Evolutionary conservation across 2,329 filamentous ascomycete genomes (phyloP), one percentile per base, ranked within the genome.

Genomic region (Ambrosiella xylebori): DNA sequence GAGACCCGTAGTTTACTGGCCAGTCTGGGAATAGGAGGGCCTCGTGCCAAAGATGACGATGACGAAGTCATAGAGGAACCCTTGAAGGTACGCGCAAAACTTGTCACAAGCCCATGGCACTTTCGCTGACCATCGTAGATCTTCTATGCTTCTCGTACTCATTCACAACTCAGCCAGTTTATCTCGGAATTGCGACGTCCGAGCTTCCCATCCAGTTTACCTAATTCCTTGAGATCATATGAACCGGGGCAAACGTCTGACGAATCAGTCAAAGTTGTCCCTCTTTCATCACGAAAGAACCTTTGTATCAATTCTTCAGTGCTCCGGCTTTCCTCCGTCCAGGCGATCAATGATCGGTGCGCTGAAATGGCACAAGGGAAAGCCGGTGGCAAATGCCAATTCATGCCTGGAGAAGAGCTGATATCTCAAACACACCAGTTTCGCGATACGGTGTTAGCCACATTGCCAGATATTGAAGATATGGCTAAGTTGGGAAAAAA

Each of bases 301-400:
- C 75, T 84, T 7, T 98, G 93, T 69, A 95, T 98, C 70, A 96
- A 98, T 64, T 79, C 85, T 0, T 79, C 83, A 37, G 91, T 98
- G 1, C 76, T 78, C 27, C 80, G 79, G 11, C 78, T 97, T 1
- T 77, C 78, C 47, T 79, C 80, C 0, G 74, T 85, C 1, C 83
- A 86, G 0, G 88, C 88, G 5, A 95, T 98, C 71, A 98, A 97
- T 65, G 93, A 98, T 67, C 79, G 84, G 11, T 98, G 93, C 65
- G 74, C 91, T 6, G 93, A 98, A 65, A 73, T 98, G 27, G 93
- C 98, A 66, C 85, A 95, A 67, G 68, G 68, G 0, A 63, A 65
- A 47, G 71, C 80, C 1, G 74, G 78, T 58, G 77, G 83, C 11
- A 82, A 82, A 63, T 98, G 93, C 66, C 71, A 79, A 0, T 95